phyloP scores from a whole-genome alignment of 768 basidiomycete species.

The Russula virescens region DNA sequence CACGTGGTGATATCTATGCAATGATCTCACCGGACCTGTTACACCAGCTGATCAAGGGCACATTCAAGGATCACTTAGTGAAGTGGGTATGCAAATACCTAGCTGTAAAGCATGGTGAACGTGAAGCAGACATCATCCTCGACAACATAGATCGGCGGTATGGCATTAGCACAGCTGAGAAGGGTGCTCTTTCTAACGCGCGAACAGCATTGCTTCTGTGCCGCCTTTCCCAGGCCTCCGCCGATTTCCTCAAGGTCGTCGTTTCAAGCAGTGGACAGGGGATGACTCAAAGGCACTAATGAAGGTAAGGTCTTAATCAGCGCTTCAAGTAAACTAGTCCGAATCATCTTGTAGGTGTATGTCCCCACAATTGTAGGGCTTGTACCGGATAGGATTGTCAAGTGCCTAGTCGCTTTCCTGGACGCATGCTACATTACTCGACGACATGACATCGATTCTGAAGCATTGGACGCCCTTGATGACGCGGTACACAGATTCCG shows the following conservation, averaged over 20 bases:
- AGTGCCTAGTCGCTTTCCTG: not conserved
- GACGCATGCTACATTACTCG: slow-evolving; percentile 22
- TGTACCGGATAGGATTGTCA: not conserved
- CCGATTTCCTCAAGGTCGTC: not conserved
- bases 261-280: not conserved
- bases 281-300: not conserved
- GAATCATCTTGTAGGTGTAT: not conserved
- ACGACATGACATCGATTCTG: not conserved
- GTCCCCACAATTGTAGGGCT: not conserved
- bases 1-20: not conserved
- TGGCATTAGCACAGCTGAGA: not conserved
- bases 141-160: not conserved
- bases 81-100: not conserved
- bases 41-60: not conserved
- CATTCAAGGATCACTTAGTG: not conserved
- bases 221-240: not conserved
- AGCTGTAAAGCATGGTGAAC: not conserved
- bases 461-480: not conserved
- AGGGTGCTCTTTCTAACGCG: not conserved
- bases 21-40: not conserved
- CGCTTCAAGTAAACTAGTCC: no score
- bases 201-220: not conserved
- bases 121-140: not conserved
- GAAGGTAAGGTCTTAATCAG: not conserved
- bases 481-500: not conserved